These are phyloP conservation scores for Penicillium crustosum DNA, from an alignment of 2,329 filamentous ascomycete genomes.

Conservation along the genomic window DNA sequence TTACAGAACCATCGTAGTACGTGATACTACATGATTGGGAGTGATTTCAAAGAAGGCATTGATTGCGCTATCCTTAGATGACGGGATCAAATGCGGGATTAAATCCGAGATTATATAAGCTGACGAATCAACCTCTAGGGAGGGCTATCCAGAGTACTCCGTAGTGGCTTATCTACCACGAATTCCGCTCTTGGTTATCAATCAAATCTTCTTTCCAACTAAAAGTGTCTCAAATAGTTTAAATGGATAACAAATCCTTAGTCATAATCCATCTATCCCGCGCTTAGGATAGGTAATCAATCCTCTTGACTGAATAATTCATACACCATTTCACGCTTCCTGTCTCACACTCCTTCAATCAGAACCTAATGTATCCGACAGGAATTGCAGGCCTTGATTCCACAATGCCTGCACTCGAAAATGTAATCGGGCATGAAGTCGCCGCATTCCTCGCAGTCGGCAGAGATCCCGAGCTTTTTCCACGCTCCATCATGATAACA, in stretches of 20 bases:
- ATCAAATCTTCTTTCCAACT: neutral
- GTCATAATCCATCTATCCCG: neutral
- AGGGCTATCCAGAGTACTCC: no score
- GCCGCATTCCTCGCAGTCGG: neutral
- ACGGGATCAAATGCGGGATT: neutral
- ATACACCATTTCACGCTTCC: neutral
- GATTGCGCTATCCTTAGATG: neutral
- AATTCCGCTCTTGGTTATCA: neutral
- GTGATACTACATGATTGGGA: neutral
- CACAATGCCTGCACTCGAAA: neutral
- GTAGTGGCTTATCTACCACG: no score
- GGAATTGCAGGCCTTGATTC: neutral
- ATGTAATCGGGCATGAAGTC: neutral
- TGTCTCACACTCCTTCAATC: neutral
- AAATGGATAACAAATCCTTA: neutral
- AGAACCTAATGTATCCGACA: neutral
- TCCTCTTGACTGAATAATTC: neutral
- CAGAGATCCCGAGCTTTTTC: neutral
- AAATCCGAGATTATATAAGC: neutral
- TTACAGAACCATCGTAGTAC: neutral
- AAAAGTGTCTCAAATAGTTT: neutral
- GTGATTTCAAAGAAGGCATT: neutral
- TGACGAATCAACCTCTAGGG: neutral
- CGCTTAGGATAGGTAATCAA: neutral
- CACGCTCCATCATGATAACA: neutral